A percentile compares a stretch with the other conserved stretches of the same genome.
Conservation (phyloP, 2,329 filamentous ascomycete genomes). For the Exophiala spinifera region DNA sequence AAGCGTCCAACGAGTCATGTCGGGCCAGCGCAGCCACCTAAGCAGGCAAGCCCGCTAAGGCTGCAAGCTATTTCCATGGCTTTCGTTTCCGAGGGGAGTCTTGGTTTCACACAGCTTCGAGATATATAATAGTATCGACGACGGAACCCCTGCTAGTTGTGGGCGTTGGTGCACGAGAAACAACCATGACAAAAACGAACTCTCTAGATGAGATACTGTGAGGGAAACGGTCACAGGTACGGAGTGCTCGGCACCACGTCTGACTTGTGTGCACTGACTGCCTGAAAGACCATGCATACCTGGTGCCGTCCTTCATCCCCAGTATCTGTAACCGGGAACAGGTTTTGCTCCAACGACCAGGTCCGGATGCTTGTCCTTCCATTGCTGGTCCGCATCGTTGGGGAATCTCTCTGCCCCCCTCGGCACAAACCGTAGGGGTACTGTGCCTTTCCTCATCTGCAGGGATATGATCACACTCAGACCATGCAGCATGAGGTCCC, state of each 20-base stretch:
- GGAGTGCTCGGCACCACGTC: neutral
- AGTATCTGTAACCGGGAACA: conserved; percentile 15
- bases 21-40: conserved; percentile 24
- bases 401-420: conserved; percentile 67
- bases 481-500: conserved; percentile 51
- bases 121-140: neutral
- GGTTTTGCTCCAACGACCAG: conserved; percentile 6
- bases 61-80: conserved; percentile 1
- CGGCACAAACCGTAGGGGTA: conserved; percentile 66
- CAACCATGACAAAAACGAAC: too few species aligned
- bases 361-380: conserved; percentile 29
- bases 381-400: conserved; percentile 30
- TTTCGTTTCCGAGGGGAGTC: neutral
- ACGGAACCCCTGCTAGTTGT: neutral
- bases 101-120: neutral
- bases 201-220: too few species aligned
- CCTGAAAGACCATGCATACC: neutral
- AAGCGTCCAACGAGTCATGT: conserved; percentile 12
- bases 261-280: neutral
- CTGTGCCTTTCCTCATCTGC: conserved; percentile 59
- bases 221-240: too few species aligned
- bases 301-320: conserved; percentile 5
- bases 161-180: too few species aligned
- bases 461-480: conserved; percentile 66
- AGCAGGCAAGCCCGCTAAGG: conserved; percentile 18